Evolutionary conservation across 768 basidiomycete genomes (phyloP).

Genomic region (Paxillus rubicundulus): DNA sequence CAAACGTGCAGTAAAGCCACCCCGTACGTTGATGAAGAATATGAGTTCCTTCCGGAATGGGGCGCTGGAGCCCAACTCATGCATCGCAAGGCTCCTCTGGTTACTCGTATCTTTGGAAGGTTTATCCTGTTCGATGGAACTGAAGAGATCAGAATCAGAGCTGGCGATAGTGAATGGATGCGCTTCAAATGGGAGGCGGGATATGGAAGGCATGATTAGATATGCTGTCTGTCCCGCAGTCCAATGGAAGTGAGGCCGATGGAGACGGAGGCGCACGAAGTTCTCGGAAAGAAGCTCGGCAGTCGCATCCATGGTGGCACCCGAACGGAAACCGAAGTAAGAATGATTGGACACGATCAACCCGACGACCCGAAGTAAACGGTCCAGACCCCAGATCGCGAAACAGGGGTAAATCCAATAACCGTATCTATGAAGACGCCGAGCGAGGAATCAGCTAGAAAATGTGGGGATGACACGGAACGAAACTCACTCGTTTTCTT

Average conservation of each 20-base stretch:
- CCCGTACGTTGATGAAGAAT: slow-evolving; percentile 54
- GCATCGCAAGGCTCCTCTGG: not conserved
- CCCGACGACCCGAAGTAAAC: slow-evolving; percentile 42
- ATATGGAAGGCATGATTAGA: slow-evolving; percentile 47
- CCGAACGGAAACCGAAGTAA: slow-evolving; percentile 28
- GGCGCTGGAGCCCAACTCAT: not conserved
- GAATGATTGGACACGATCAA: slow-evolving; percentile 41
- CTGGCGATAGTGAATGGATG: slow-evolving; percentile 59
- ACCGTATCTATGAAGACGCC: slow-evolving; percentile 10
- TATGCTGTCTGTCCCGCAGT: slow-evolving; percentile 50
- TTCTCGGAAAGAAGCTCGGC: slow-evolving; percentile 42
- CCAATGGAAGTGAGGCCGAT: slow-evolving; percentile 45
- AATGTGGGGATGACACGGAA: slow-evolving; percentile 8
- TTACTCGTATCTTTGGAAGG: slow-evolving; percentile 6
- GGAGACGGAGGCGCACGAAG: slow-evolving; percentile 43
- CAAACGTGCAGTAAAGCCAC: slow-evolving; percentile 53
- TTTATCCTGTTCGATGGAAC: not conserved
- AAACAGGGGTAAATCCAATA: slow-evolving; percentile 47
- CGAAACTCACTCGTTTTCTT: slow-evolving; percentile 3
- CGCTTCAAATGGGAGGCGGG: slow-evolving; percentile 41
- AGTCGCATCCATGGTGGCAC: slow-evolving; percentile 31
- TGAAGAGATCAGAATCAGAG: slow-evolving; percentile 18
- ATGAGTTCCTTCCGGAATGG: slow-evolving; percentile 38
- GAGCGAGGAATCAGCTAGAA: slow-evolving; percentile 41
- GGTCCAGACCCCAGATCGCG: slow-evolving; percentile 52